phyloP scores from a whole-genome alignment of 1,139 yeast species.

The Magnusiomyces sp. region DNA sequence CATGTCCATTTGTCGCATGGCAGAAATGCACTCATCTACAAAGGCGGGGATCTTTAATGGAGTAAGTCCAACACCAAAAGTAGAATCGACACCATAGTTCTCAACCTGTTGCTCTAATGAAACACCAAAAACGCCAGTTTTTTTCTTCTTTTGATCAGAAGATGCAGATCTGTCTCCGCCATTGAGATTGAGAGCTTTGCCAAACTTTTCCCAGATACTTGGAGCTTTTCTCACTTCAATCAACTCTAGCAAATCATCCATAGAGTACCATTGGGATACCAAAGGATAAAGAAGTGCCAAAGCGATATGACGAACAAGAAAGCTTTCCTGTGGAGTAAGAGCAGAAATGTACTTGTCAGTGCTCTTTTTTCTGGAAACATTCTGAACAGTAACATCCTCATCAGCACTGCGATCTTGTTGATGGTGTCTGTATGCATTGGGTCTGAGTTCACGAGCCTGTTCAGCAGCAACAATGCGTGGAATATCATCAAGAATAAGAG shows the following conservation, averaged over 20 bases:
- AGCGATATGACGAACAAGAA: slow-evolving; percentile 58
- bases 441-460: slow-evolving; percentile 73
- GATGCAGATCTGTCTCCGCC: slow-evolving; percentile 15
- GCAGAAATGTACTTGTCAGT: slow-evolving; percentile 58
- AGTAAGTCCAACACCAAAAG: slow-evolving; percentile 78
- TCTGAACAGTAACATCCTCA: slow-evolving; percentile 17
- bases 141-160: slow-evolving; percentile 23
- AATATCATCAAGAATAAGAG: slow-evolving; percentile 88
- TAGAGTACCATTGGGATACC: slow-evolving; percentile 34
- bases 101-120: slow-evolving; percentile 64
- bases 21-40: slow-evolving; percentile 75
- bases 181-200: slow-evolving; percentile 34
- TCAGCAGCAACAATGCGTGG: slow-evolving; percentile 96
- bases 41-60: slow-evolving; percentile 71
- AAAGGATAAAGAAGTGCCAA: slow-evolving; percentile 46
- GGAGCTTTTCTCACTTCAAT: slow-evolving; percentile 49
- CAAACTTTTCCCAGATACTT: slow-evolving; percentile 65
- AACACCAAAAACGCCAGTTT: slow-evolving; percentile 62
- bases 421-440: slow-evolving; percentile 17
- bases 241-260: slow-evolving; percentile 46
- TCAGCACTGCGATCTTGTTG: slow-evolving; percentile 19
- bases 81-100: slow-evolving; percentile 78
- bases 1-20: slow-evolving; percentile 87
- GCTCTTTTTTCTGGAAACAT: slow-evolving; percentile 14
- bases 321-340: slow-evolving; percentile 51